phyloP scores from a whole-genome alignment of 202 grass and related monocot genomes.

The Brachypodium distachyon region DNA sequence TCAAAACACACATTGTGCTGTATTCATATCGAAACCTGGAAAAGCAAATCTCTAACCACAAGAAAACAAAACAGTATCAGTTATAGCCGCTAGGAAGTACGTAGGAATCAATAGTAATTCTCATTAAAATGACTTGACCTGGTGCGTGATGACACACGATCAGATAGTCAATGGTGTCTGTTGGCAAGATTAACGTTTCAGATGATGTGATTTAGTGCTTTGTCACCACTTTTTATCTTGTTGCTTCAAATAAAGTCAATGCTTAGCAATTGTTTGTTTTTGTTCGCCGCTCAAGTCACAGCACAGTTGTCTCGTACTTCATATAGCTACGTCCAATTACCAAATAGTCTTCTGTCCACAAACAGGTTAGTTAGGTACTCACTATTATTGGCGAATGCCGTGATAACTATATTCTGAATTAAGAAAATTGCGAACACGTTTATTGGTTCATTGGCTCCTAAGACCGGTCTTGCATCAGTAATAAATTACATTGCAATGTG shows the following conservation, averaged over 20 bases:
- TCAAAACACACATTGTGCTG: neutral
- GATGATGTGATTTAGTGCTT: neutral
- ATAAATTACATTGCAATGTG: no score
- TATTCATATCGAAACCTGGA: neutral
- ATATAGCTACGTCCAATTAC: no score
- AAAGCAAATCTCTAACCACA: neutral
- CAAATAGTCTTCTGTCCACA: no score
- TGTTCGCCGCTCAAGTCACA: conserved; percentile 15
- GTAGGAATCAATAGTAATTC: neutral
- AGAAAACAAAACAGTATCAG: neutral
- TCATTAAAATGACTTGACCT: neutral
- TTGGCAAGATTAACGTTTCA: neutral
- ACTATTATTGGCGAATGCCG: no score
- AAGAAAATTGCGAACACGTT: no score
- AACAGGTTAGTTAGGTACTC: no score
- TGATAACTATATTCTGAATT: no score
- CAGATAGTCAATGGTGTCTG: neutral
- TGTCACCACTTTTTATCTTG: neutral
- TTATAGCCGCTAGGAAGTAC: neutral
- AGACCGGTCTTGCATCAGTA: no score
- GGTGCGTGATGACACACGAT: neutral
- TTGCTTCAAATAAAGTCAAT: neutral
- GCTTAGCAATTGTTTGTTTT: neutral
- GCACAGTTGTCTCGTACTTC: no score
- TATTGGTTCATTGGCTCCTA: no score